Evolutionary conservation across 257 asterid species (phyloP).

Genomic region (Nicotiana attenuata): DNA sequence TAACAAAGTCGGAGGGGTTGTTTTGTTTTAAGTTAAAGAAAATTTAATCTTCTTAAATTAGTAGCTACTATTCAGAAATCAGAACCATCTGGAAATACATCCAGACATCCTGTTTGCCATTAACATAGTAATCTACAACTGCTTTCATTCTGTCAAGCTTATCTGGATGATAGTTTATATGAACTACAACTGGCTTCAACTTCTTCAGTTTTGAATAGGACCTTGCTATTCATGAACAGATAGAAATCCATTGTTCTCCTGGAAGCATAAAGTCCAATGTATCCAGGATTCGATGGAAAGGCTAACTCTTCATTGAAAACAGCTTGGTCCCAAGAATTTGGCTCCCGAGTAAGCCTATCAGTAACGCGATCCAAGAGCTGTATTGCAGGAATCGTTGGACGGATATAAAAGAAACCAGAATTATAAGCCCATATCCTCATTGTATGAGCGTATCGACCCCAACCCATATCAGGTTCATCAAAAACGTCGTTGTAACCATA

Average conservation of each 20-base stretch:
- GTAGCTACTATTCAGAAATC: neutral
- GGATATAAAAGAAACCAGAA: slow-evolving; percentile 20
- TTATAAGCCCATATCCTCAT: slow-evolving; percentile 24
- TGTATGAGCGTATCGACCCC: slow-evolving; percentile 23
- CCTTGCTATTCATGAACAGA: slow-evolving; percentile 23
- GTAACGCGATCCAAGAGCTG: slow-evolving; percentile 24
- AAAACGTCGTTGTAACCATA: slow-evolving; percentile 22
- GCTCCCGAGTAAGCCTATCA: slow-evolving; percentile 13
- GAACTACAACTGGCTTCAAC: slow-evolving; percentile 20
- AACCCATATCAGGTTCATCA: slow-evolving; percentile 18
- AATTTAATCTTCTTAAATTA: too few relatives aligned
- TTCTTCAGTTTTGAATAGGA: slow-evolving; percentile 18
- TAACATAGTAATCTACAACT: slow-evolving; percentile 21
- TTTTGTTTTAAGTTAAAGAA: too few relatives aligned
- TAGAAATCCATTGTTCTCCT: slow-evolving; percentile 18
- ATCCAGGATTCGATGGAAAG: slow-evolving; percentile 19
- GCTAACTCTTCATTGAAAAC: slow-evolving; percentile 21
- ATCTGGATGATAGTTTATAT: slow-evolving; percentile 20
- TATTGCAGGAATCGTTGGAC: slow-evolving; percentile 18
- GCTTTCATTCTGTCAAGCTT: slow-evolving; percentile 20
- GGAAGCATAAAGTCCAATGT: slow-evolving; percentile 19
- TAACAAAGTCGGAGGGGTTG: too few relatives aligned
- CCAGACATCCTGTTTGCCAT: slow-evolving; percentile 20
- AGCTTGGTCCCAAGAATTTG: slow-evolving; percentile 10
- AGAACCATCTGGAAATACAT: slow-evolving; percentile 19